phyloP scores from a whole-genome alignment of 495 filamentous ascomycete genomes.

The Oidiodendron maius region DNA sequence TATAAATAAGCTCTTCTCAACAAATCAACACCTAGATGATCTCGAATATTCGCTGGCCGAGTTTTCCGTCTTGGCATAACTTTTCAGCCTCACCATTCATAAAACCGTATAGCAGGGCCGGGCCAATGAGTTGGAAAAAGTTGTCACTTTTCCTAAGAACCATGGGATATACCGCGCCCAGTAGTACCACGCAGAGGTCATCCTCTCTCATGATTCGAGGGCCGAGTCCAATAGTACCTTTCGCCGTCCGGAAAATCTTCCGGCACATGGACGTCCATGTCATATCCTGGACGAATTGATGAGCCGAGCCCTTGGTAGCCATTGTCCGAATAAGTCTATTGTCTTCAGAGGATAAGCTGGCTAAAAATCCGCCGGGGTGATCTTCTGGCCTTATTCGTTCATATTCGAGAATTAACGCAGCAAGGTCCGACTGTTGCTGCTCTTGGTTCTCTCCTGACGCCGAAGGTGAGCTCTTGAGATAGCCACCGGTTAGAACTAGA shows the following conservation, averaged over 20 bases:
- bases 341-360: conserved; percentile 3
- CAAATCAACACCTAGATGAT: conserved; percentile 2
- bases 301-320: conserved; percentile 2
- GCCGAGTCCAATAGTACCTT: conserved; percentile 8
- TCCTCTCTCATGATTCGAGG: conserved; percentile 11
- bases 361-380: background rate
- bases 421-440: conserved; percentile 5
- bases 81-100: conserved; percentile 10
- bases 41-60: background rate
- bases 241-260: conserved; percentile 8
- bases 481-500: conserved; percentile 11
- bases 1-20: background rate
- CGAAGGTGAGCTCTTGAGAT: background rate
- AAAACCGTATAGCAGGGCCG: conserved; percentile 9
- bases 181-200: conserved; percentile 4
- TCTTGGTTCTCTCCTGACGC: conserved; percentile 4
- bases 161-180: conserved; percentile 6
- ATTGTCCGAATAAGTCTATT: background rate
- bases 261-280: conserved; percentile 14
- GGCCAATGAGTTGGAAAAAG: conserved; percentile 8
- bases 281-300: conserved; percentile 14
- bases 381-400: conserved; percentile 6
- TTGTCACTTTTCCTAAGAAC: conserved; percentile 4
- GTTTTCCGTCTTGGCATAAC: background rate
- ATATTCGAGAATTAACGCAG: conserved; percentile 6